These are phyloP conservation scores for Fusarium citri DNA, from an alignment of 2,329 filamentous ascomycete genomes.

Conservation along the genomic window DNA sequence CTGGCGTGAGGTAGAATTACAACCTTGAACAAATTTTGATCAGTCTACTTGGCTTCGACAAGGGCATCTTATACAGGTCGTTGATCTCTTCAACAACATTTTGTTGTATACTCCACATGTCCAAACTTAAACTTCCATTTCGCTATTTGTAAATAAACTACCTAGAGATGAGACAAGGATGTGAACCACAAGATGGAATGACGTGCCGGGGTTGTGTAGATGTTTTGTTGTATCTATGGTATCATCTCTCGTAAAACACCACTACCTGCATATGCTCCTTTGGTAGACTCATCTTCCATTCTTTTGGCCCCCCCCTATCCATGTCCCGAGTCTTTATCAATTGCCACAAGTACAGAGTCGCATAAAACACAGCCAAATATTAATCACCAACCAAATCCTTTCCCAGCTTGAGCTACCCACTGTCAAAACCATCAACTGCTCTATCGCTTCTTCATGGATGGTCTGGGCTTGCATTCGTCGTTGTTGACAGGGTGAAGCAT, in stretches of 20 bases:
- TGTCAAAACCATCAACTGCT: constrained; percentile 8
- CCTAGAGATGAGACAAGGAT: background rate
- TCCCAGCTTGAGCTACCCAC: background rate
- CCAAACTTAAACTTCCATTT: background rate
- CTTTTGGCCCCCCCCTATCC: constrained; percentile 20
- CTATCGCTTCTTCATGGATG: constrained; percentile 70
- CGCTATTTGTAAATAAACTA: background rate
- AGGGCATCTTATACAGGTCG: background rate
- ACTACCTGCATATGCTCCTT: constrained; percentile 28
- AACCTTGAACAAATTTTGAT: background rate
- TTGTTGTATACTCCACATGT: background rate
- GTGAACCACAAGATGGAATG: background rate
- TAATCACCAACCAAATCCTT: constrained; percentile 17
- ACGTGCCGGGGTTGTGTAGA: constrained; percentile 24
- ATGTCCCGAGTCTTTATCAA: constrained; percentile 21
- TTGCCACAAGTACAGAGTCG: constrained; percentile 31
- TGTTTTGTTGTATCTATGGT: constrained; percentile 44
- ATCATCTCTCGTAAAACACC: constrained; percentile 48
- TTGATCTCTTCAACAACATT: background rate
- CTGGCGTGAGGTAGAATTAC: background rate
- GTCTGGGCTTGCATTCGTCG: constrained; percentile 72
- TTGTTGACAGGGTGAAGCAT: constrained; percentile 81
- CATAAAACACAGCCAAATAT: constrained; percentile 33
- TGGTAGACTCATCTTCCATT: constrained; percentile 16
- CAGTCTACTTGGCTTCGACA: background rate